Base-by-base conservation (phyloP, 2,329 filamentous ascomycete species). In the Aureobasidium pullulans region DNA sequence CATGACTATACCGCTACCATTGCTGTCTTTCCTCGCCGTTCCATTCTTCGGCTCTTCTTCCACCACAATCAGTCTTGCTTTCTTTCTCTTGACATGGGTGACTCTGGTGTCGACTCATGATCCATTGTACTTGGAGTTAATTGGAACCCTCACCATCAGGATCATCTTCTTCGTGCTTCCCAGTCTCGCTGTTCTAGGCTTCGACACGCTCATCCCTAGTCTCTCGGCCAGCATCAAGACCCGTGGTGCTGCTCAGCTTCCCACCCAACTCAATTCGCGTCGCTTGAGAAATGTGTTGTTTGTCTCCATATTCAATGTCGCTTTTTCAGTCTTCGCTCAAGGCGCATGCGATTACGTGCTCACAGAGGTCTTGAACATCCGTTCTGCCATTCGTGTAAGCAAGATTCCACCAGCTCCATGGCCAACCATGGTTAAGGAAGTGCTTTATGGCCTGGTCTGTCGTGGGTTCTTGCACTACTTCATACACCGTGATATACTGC, bases 1-100 rank as follows among this genome's bases (percentile, higher is more conserved):
- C 1, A 39, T 69, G 23, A 61, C 69, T 1, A 60, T 71, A 4
- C 71, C 71, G 7, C 66, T 78, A 42, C 76, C 76, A 1, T 63
- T 79, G 16, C 70, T 77, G n/a, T 76, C 88, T 28, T 76, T 92
- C 50, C 77, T 92, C 60, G 89, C 87, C 1, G 79, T 93, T 39
- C 88, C 88, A 1, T 81, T 90, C 63, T 74, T 89, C 42, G 88
- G 86, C 31, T 88, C 88, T 6, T 91, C 87, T 76, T 86, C 78
- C 43, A 93, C 90, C 1, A 91, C 86, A 1, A 78, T 96, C 63
- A 96, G 94, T 71, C 76, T 96, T 28, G 76, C 95, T 63, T 92
- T 96, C 77, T 94, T 96, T 73, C 93, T 91, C 72, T 82, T 96
- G 76, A 93, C 89, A 66, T 96, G 91, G 91, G 84, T 85, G 6